Evolutionary conservation across 352 stramenopile species (phyloP), one percentile per base, ranked within the genome.

Genomic region (Phytophthora pini): DNA sequence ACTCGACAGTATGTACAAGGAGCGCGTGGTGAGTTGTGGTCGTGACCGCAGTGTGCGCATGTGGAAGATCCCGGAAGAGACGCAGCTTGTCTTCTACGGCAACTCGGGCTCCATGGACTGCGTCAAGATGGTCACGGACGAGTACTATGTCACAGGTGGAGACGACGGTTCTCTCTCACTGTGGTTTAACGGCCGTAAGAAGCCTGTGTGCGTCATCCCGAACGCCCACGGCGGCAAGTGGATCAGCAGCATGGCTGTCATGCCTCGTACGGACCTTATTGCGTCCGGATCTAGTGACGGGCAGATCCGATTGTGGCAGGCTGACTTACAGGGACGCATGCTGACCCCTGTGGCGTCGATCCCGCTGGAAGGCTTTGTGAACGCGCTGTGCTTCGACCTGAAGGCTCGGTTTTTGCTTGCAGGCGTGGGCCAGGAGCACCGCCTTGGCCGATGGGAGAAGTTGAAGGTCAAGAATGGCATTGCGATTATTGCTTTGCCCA

Each of bases 1-100:
- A 50, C 83, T 98, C 6, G 94, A 98, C 53, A 90, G 89, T 62
- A 73, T 95, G 17, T 89, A 96, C 64, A 93, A 95, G 51, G 93
- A 98, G 62, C 84, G 93, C 41, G 79, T 97, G 38, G 88, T 98
- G 40, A 97, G 90, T 45, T 93, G 85, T 54, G 90, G 92, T 32
- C 89, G 87, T 36, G 95, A 98, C 65, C 86, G 91, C 17, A 98
- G 91, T 66, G 87, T 98, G 52, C 93, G 95, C 31, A 80, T 98
- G 61, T 98, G 95, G 95, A 98, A 98, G 87, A 96, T 98, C 56
- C 84, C 92, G 0, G 93, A 98, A 65, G 92, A 98, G 69, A 98
- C 92, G 1, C 95, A 98, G 68, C 82, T 98, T 47, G 92, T 98
- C 47, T 97, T 98, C 39, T 95, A 95, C 54, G 91, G 92, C 53